Conservation (phyloP, 2,329 filamentous ascomycete species). For the Cercospora sp. region DNA sequence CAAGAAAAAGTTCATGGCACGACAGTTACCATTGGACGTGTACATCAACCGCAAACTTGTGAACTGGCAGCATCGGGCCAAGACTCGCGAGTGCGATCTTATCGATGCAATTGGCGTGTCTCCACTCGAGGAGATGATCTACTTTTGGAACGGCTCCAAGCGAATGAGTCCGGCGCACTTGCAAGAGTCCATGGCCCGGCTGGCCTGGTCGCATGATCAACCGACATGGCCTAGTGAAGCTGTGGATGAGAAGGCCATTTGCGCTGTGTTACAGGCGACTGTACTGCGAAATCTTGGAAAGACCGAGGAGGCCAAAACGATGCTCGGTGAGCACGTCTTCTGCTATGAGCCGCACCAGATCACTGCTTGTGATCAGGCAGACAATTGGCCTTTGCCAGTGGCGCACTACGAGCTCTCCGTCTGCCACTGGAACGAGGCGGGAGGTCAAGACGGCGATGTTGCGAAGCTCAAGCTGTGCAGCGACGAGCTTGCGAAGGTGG, state of each 20-base stretch:
- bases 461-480: constrained; percentile 62
- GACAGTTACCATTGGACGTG: constrained; percentile 83
- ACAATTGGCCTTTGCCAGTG: constrained; percentile 71
- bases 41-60: constrained; percentile 80
- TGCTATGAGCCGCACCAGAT: constrained; percentile 55
- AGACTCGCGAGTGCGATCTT: constrained; percentile 65
- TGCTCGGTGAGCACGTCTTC: constrained; percentile 65
- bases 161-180: constrained; percentile 71
- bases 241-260: constrained; percentile 63
- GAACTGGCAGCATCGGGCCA: constrained; percentile 82
- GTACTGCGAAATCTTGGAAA: constrained; percentile 64
- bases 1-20: constrained; percentile 86
- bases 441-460: constrained; percentile 40
- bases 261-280: constrained; percentile 65
- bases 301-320: constrained; percentile 58
- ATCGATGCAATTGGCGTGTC: constrained; percentile 78
- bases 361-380: constrained; percentile 54
- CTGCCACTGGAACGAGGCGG: constrained; percentile 70
- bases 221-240: constrained; percentile 54
- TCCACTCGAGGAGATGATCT: constrained; percentile 86
- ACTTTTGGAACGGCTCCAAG: constrained; percentile 88
- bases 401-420: constrained; percentile 86
- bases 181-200: constrained; percentile 59
- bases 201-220: constrained; percentile 65
- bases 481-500: constrained; percentile 64